A percentile compares a stretch with the other conserved stretches of the same genome.
phyloP scores from a whole-genome alignment of 1,284 basidiomycete species.

The Thecaphora frezii region DNA sequence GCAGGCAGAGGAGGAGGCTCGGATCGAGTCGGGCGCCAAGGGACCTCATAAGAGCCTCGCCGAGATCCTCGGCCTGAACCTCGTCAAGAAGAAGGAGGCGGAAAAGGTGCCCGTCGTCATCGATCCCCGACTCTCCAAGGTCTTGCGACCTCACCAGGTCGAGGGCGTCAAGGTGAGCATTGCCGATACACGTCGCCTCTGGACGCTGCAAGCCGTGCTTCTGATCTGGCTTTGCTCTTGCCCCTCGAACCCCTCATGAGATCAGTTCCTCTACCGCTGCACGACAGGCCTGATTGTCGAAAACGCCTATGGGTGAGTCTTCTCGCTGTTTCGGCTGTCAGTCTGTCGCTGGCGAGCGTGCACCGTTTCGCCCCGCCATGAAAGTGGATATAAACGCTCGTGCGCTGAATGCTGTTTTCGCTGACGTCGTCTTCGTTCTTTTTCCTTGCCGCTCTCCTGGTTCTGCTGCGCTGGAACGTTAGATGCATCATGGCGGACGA shows the following conservation, averaged over 20 bases:
- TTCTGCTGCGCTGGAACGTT: too few relatives aligned
- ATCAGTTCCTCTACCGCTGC: slow-evolving; percentile 91
- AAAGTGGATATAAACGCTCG: too few relatives aligned
- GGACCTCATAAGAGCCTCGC: slow-evolving; percentile 89
- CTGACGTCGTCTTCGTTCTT: background rate
- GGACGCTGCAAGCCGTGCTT: background rate
- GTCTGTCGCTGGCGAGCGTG: too few relatives aligned
- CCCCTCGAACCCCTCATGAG: background rate
- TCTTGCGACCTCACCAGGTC: slow-evolving; percentile 54
- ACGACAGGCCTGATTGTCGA: slow-evolving; percentile 90
- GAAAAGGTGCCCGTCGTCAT: slow-evolving; percentile 95
- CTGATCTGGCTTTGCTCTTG: too few relatives aligned
- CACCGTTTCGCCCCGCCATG: too few relatives aligned
- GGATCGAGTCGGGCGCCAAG: slow-evolving; percentile 19
- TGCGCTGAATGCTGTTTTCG: too few relatives aligned
- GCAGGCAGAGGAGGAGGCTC: slow-evolving; percentile 26
- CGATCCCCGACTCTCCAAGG: slow-evolving; percentile 80
- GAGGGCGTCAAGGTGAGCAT: slow-evolving; percentile 72
- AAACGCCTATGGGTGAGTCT: slow-evolving; percentile 83
- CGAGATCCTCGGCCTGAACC: slow-evolving; percentile 71
- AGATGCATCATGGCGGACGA: slow-evolving; percentile 99
- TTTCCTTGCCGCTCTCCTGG: background rate
- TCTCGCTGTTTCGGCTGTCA: background rate
- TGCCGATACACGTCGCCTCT: background rate
- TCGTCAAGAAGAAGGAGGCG: slow-evolving; percentile 31